Percentiles rank a stretch among this genome's conserved stretches.
Conservation (phyloP, 148 eudicot genomes). For the Hydrangea macrophylla region DNA sequence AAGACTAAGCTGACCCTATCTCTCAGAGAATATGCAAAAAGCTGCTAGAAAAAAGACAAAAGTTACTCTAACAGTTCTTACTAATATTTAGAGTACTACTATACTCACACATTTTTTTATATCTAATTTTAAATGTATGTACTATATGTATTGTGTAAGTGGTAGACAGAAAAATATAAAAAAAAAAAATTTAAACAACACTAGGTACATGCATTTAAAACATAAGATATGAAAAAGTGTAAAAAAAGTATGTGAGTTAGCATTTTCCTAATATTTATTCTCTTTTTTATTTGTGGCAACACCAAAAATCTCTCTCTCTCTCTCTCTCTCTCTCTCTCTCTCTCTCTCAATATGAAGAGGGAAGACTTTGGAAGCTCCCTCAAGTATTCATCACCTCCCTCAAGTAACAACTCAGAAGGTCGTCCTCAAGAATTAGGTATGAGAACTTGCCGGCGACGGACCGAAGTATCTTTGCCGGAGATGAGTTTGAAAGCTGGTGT, state of each 20-base stretch:
- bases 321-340: neutral
- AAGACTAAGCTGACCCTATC: slow-evolving; percentile 34
- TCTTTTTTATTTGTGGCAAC: slow-evolving; percentile 11
- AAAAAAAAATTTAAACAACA: too few relatives aligned
- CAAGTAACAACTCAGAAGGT: neutral
- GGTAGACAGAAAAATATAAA: too few relatives aligned
- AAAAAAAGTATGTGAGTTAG: too few relatives aligned
- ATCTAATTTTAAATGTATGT: too few relatives aligned
- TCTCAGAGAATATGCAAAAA: slow-evolving; percentile 6
- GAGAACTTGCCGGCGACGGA: neutral
- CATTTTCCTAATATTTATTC: slow-evolving; percentile 20
- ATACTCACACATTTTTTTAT: too few relatives aligned
- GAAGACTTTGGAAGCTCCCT: slow-evolving; percentile 9
- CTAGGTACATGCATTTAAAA: too few relatives aligned
- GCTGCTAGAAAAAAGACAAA: slow-evolving; percentile 29
- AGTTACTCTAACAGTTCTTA: slow-evolving; percentile 7
- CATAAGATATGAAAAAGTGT: too few relatives aligned
- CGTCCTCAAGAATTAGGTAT: slow-evolving; percentile 10
- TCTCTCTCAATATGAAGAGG: slow-evolving; percentile 19
- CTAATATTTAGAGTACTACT: too few relatives aligned
- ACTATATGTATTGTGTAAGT: too few relatives aligned
- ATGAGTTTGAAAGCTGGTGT: slow-evolving; percentile 23
- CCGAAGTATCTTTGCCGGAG: slow-evolving; percentile 9
- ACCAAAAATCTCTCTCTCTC: neutral
- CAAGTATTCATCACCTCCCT: slow-evolving; percentile 15